Evolutionary conservation across 495 filamentous ascomycete species (phyloP).

Genomic region (Mytilinidion resinicola): DNA sequence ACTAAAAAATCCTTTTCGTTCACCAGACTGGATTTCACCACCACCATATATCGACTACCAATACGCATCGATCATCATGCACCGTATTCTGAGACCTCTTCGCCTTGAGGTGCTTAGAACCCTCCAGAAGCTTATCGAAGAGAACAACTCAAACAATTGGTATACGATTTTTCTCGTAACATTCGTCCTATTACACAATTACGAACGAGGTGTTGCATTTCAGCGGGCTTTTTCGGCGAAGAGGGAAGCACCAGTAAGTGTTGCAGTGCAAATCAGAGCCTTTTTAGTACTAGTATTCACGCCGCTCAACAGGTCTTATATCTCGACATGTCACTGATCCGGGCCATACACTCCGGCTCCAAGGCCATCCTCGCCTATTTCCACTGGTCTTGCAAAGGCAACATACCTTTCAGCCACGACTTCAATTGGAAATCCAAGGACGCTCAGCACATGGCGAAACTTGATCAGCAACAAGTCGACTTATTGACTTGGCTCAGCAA

Average conservation of each 20-base stretch:
- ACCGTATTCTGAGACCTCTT: conserved; percentile 34
- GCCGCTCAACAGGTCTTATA: conserved; percentile 31
- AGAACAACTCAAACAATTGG: conserved; percentile 37
- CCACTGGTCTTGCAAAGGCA: conserved; percentile 40
- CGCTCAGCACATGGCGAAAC: conserved; percentile 27
- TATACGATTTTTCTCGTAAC: conserved; percentile 34
- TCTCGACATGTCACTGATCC: conserved; percentile 39
- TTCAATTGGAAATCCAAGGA: conserved; percentile 34
- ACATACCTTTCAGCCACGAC: conserved; percentile 31
- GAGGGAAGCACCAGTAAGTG: conserved; percentile 9
- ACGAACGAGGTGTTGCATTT: conserved; percentile 37
- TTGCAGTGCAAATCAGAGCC: background rate
- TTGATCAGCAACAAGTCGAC: no score
- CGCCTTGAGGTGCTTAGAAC: conserved; percentile 31
- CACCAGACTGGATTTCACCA: conserved; percentile 32
- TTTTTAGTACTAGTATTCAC: background rate
- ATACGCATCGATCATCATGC: conserved; percentile 37
- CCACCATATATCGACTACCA: conserved; percentile 40
- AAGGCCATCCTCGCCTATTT: conserved; percentile 43
- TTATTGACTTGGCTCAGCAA: no score
- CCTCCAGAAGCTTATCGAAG: conserved; percentile 32
- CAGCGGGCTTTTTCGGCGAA: conserved; percentile 34
- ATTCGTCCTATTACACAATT: conserved; percentile 41
- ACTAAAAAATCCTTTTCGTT: conserved; percentile 31
- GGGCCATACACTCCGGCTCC: conserved; percentile 38